Conservation (phyloP, 352 stramenopile species). For the Globisporangium spinosum region DNA sequence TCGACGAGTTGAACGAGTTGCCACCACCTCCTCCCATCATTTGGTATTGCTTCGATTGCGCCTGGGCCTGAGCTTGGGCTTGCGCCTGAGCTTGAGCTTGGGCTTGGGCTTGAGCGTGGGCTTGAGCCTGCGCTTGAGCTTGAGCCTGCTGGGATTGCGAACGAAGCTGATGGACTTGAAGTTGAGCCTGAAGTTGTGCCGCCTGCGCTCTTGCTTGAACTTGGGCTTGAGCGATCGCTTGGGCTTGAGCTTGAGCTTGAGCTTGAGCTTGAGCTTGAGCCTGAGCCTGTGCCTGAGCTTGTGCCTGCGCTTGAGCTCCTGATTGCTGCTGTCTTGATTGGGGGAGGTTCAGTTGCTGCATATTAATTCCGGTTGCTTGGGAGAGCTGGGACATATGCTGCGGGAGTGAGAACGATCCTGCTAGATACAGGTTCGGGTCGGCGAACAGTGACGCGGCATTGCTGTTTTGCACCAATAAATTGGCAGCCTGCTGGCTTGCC, state of each 20-base stretch:
- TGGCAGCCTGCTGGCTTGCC: conserved; percentile 50
- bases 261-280: conserved; percentile 29
- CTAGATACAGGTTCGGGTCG: conserved; percentile 65
- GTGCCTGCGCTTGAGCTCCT: conserved; percentile 25
- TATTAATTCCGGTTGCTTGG: conserved; percentile 29
- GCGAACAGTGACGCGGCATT: conserved; percentile 54
- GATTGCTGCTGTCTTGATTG: conserved; percentile 41
- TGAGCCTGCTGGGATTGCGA: conserved; percentile 29
- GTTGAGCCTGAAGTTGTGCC: conserved; percentile 34
- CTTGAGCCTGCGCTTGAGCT: conserved; percentile 20
- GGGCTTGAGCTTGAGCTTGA: conserved; percentile 44
- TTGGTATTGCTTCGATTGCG: conserved; percentile 65
- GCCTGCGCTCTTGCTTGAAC: conserved; percentile 25
- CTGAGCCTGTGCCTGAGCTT: conserved; percentile 22
- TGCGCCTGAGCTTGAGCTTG: conserved; percentile 24
- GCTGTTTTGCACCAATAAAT: conserved; percentile 49
- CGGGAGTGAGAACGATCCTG: conserved; percentile 47
- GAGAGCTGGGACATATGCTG: conserved; percentile 46
- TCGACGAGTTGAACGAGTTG: conserved; percentile 41
- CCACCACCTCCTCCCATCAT: conserved; percentile 38
- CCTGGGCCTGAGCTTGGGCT: conserved; percentile 31
- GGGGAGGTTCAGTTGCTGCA: conserved; percentile 49
- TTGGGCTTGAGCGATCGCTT: conserved; percentile 48
- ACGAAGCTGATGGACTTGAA: conserved; percentile 30
- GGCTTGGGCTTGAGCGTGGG: conserved; percentile 22